Evolutionary conservation across 164 flowering plant species (phyloP), one percentile per base, ranked within the genome.

Genomic region (Vitis labrusca): DNA sequence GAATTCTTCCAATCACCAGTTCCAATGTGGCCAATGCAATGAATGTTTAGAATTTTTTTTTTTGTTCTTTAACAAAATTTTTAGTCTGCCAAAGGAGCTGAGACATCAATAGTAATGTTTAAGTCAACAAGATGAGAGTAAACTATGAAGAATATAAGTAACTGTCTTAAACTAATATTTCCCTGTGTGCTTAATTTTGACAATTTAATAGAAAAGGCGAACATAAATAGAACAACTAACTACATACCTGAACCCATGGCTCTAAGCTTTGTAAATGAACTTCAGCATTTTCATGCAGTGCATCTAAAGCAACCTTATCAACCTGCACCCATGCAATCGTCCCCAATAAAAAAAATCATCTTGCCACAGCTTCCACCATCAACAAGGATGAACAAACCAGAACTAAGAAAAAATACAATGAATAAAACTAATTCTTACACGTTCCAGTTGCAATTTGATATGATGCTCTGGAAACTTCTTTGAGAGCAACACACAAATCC

Each of bases 381-480:
- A 49, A 60, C 2, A 68, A 48, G 15, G 7, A 3, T 37, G 44
- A 37, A 37, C 44, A 54, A 3, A 50, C 12, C 27, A 37, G 29
- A 48, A 27, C 10, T 48, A 12, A 27, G 53, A 32, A 19, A 30
- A n/a, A 16, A 50, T 19, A 44, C 2, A 64, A 50, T 47, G 13
- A 52, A 27, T 23, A 64, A 58, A 0, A 10, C 14, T 27, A 74
- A 53, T 37, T 57, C 90, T 82, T 84, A 94, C 99, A 55, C 91
- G 85, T 57, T 95, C 99, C 62, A 95, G 91, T 74, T 89, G 98
- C 66, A 91, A 74, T 78, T 86, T 95, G 80, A 88, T 87, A 55
- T 81, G 88, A 77, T 95, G 98, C 68, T 93, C 99, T 0, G 99
- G 99, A 71, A 95, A 95, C 81, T 90, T 93, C 85, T 85, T 93